phyloP scores from a whole-genome alignment of 2,329 filamentous ascomycete genomes.

The Rutstroemia sp. region DNA sequence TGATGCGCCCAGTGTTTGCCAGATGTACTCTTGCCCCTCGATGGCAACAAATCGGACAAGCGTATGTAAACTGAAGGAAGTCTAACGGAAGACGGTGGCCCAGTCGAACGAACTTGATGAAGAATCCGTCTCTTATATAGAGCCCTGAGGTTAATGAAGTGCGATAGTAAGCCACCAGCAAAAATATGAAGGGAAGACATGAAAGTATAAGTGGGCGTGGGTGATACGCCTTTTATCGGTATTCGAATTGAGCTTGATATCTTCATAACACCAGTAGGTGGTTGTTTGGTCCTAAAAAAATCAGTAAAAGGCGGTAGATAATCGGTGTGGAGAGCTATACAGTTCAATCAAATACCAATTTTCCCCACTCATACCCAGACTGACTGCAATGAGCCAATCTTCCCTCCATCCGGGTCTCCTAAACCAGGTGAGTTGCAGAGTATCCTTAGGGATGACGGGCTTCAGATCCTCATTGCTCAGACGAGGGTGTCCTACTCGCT shows the following conservation, averaged over 20 bases:
- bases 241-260: conserved; percentile 20
- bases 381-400: conserved; percentile 65
- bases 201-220: conserved; percentile 27
- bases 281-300: conserved; percentile 8
- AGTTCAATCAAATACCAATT: conserved; percentile 70
- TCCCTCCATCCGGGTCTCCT: conserved; percentile 63
- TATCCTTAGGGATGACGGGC: conserved; percentile 51
- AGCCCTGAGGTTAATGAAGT: conserved; percentile 31
- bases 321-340: conserved; percentile 28
- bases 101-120: conserved; percentile 25
- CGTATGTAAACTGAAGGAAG: conserved; percentile 25
- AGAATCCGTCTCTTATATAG: conserved; percentile 24
- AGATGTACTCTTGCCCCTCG: conserved; percentile 48
- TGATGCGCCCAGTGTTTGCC: conserved; percentile 22
- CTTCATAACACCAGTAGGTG: conserved; percentile 15
- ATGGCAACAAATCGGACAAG: conserved; percentile 22
- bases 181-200: conserved; percentile 31
- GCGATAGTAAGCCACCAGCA: conserved; percentile 31
- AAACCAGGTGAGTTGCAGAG: conserved; percentile 61
- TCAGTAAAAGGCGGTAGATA: neutral
- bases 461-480: conserved; percentile 48
- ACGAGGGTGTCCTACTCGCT: conserved; percentile 33
- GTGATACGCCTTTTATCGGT: conserved; percentile 22
- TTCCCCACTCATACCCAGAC: conserved; percentile 65
- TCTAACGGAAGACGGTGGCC: conserved; percentile 18